phyloP scores from a whole-genome alignment of 192 early-diverging fungal species.

The Geranomyces variabilis region DNA sequence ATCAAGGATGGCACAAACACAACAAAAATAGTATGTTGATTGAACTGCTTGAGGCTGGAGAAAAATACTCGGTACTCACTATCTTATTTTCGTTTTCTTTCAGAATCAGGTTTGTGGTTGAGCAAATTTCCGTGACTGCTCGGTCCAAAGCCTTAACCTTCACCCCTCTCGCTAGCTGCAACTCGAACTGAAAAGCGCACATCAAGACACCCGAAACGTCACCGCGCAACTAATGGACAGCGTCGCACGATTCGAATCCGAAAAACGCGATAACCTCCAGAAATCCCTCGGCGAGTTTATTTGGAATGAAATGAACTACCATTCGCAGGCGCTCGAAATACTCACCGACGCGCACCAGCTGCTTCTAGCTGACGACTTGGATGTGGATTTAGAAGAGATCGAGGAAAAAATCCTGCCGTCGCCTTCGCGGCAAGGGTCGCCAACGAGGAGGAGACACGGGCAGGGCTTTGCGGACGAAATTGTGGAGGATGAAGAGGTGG shows the following conservation, averaged over 20 bases:
- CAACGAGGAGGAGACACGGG: background rate
- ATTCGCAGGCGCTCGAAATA: conserved; percentile 36
- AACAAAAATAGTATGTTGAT: conserved; percentile 36
- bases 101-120: background rate
- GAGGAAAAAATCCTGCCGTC: conserved; percentile 13
- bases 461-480: background rate
- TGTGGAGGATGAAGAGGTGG: background rate
- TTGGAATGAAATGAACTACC: conserved; percentile 38
- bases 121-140: too few species aligned
- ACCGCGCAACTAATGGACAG: conserved; percentile 37
- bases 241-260: conserved; percentile 37
- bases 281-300: conserved; percentile 26
- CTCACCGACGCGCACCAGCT: conserved; percentile 35
- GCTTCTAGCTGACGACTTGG: conserved; percentile 23
- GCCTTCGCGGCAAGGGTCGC: background rate
- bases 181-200: conserved; percentile 43
- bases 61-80: too few species aligned
- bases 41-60: background rate
- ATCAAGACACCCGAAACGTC: conserved; percentile 27
- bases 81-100: background rate
- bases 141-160: too few species aligned
- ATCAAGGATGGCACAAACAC: conserved; percentile 43
- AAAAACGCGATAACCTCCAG: conserved; percentile 36
- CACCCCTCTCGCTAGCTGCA: too few species aligned
- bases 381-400: conserved; percentile 26